phyloP scores from a whole-genome alignment of 1,139 yeast genomes.

The Debaryomyces sp. region DNA sequence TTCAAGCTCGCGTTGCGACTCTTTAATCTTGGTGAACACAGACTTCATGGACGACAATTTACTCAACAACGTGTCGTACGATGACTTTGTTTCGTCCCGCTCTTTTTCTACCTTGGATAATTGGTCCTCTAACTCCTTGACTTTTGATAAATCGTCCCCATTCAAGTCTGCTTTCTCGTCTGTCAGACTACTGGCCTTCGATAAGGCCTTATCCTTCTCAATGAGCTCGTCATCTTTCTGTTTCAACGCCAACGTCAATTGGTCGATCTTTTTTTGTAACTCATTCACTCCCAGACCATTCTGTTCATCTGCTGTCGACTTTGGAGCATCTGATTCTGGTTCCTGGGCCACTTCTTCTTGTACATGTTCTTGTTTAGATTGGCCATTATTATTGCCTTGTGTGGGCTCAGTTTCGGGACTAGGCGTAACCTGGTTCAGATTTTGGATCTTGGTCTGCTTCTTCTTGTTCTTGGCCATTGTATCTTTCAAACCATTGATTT shows the following conservation, averaged over 20 bases:
- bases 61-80: conserved; percentile 74
- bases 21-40: conserved; percentile 73
- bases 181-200: neutral
- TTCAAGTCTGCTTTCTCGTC: conserved; percentile 23
- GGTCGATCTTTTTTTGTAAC: conserved; percentile 18
- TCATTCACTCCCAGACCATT: neutral
- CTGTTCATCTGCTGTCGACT: neutral
- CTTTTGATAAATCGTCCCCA: conserved; percentile 4
- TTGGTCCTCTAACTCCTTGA: conserved; percentile 4
- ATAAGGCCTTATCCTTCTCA: conserved; percentile 6
- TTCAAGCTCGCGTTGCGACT: conserved; percentile 71
- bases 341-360: neutral
- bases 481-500: neutral
- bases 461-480: conserved; percentile 35
- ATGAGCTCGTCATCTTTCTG: conserved; percentile 12
- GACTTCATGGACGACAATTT: conserved; percentile 81
- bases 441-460: conserved; percentile 20
- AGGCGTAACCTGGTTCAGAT: neutral
- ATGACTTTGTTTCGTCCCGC: conserved; percentile 66
- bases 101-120: conserved; percentile 38
- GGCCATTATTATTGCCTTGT: neutral
- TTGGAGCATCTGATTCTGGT: neutral
- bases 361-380: neutral
- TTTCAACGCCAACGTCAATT: conserved; percentile 23
- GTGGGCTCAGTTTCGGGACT: neutral